Percentiles rank a stretch among this genome's conserved stretches.
phyloP scores from a whole-genome alignment of 345 rosid genomes.

The Citropsis articulata region DNA sequence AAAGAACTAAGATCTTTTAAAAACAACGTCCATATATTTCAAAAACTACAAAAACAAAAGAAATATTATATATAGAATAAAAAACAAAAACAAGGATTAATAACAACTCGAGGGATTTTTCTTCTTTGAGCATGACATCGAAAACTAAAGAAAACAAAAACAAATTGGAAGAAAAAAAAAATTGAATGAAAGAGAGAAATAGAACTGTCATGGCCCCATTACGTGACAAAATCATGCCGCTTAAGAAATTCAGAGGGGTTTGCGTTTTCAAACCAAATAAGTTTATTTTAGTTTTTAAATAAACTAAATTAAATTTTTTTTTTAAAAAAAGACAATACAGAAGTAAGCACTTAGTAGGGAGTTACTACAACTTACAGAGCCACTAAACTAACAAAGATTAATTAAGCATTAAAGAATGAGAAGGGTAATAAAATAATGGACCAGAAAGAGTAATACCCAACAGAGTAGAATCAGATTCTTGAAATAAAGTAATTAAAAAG shows the following conservation, averaged over 20 bases:
- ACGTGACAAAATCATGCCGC: constrained; percentile 45
- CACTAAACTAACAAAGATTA: not conserved
- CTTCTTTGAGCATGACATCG: constrained; percentile 1
- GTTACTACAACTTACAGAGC: not conserved
- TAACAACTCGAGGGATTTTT: not conserved
- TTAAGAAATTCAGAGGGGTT: constrained; percentile 19
- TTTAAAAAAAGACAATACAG: no score
- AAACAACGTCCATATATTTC: not conserved
- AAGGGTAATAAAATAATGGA: constrained; percentile 11
- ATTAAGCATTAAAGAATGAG: not conserved
- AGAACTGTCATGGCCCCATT: constrained; percentile 34
- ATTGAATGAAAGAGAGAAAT: no score
- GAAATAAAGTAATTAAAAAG: not conserved
- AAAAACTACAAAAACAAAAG: not conserved
- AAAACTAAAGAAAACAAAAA: constrained; percentile 3
- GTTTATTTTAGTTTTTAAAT: not conserved
- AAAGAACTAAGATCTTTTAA: constrained; percentile 7
- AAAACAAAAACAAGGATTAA: not conserved
- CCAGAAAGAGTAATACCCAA: not conserved
- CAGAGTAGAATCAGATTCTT: constrained; percentile 19
- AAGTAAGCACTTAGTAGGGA: not conserved
- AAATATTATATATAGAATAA: no score
- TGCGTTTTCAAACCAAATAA: not conserved
- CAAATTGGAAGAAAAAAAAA: no score
- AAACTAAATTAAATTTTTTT: no score